These are phyloP conservation scores for Capsicum pubescens DNA, from an alignment of 257 asterid species.

Conservation along the genomic window DNA sequence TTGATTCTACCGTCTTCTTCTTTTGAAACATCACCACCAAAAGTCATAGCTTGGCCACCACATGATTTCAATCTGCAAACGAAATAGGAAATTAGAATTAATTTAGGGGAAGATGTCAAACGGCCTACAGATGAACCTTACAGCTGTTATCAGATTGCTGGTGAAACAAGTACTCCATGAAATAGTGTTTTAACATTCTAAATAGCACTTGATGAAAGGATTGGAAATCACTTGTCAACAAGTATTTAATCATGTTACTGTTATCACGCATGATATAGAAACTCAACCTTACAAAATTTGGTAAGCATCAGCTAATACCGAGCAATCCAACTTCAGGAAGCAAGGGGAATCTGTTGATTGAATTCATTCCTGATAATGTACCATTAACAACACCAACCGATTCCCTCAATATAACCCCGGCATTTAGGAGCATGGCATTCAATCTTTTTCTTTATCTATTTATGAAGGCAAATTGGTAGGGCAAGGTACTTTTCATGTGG, in stretches of 20 bases:
- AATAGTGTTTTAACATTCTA: neutral
- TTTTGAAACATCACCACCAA: constrained; percentile 96
- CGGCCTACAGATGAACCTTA: neutral
- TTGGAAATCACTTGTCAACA: neutral
- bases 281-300: constrained; percentile 8
- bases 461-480: constrained; percentile 4
- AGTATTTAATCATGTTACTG: neutral
- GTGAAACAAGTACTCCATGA: constrained; percentile 18
- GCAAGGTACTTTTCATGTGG: constrained; percentile 10
- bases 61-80: constrained; percentile 73
- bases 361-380: neutral
- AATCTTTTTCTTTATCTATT: neutral
- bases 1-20: constrained; percentile 92
- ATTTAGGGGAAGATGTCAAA: neutral
- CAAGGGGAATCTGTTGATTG: constrained; percentile 4
- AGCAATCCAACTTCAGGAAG: neutral
- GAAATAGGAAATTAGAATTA: neutral
- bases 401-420: neutral
- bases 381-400: neutral
- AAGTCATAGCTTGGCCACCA: constrained; percentile 89
- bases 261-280: constrained; percentile 7
- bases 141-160: neutral
- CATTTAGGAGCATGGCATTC: constrained; percentile 5
- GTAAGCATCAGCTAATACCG: constrained; percentile 4
- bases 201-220: constrained; percentile 3